Evolutionary conservation across 2,329 filamentous ascomycete genomes (phyloP), one percentile per base, ranked within the genome.

Genomic region (Hyphodiscus sp.): DNA sequence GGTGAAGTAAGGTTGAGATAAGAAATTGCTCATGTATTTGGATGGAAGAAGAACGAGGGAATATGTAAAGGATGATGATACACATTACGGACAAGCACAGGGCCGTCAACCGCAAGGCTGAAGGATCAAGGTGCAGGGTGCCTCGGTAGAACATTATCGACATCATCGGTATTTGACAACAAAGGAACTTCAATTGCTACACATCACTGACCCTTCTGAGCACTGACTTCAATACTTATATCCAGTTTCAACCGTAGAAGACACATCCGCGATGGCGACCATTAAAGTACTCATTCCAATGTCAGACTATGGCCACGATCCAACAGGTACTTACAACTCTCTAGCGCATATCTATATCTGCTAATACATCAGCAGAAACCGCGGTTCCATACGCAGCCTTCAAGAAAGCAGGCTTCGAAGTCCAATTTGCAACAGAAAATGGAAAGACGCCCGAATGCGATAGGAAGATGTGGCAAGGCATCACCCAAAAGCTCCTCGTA

Each of bases 271-370:
- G 18, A 62, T 65, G 58, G 45, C 51, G 52, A 53, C 56, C 1
- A 58, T 66, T 2, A 76, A 74, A 57, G 71, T 71, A 20, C 61
- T 77, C 41, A 72, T 79, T 44, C 59, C 77, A 50, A 79, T 80
- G 76, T 72, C 76, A 43, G 76, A 80, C 60, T 79, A 79, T 56
- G 77, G 76, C 44, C 75, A 80, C 59, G 77, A 80, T 58, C 78
- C 77, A 1, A 79, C 77, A 45, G 76, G 77, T 79, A 58, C 41
- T 58, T 49, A 18, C 26, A 15, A 16, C 30, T 23, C 18, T 6
- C 44, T 18, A 13, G 10, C 45, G n/a, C 11, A 45, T 33, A 20
- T 16, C 18, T 11, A 23, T 43, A 43, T 16, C 47, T 42, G 13
- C 10, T n/a, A 11, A 42, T 1, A 3, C 10, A n/a, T 30, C 9